Percentiles rank a stretch among this genome's conserved stretches.
phyloP scores from a whole-genome alignment of 345 rosid species.

The Microcos paniculata region DNA sequence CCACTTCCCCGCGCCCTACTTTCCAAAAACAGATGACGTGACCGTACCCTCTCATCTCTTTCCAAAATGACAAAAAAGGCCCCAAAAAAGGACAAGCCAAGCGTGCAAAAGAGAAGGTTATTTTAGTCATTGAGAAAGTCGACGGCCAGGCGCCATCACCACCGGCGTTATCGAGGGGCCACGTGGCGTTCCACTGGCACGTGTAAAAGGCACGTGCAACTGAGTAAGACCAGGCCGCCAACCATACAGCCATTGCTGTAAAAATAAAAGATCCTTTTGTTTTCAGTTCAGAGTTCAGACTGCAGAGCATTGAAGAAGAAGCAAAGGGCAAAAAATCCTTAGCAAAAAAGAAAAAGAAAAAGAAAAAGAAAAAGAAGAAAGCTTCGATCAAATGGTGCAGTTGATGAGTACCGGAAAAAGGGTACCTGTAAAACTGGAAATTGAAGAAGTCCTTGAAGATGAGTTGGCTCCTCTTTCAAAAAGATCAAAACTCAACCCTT shows the following conservation, averaged over 20 bases:
- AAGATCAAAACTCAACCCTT: slow-evolving; percentile 35
- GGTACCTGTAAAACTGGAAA: slow-evolving; percentile 36
- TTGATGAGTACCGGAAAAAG: slow-evolving; percentile 36
- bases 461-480: slow-evolving; percentile 36
- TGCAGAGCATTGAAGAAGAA: not conserved
- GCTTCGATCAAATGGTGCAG: slow-evolving; percentile 44
- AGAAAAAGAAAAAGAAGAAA: not conserved
- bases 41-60: not conserved
- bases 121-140: not conserved
- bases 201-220: slow-evolving; percentile 21
- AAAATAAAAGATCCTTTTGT: not conserved
- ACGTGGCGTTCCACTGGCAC: slow-evolving; percentile 19
- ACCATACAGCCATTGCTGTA: not conserved
- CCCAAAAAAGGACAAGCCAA: not conserved
- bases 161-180: not conserved
- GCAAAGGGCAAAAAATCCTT: not conserved
- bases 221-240: not conserved
- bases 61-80: slow-evolving; percentile 5
- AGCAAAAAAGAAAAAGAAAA: not conserved
- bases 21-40: slow-evolving; percentile 5
- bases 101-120: not conserved
- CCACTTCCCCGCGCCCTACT: not conserved
- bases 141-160: not conserved
- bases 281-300: not conserved
- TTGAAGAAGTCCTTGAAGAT: slow-evolving; percentile 32